Evolutionary conservation across 1,139 yeast genomes (phyloP).

Genomic region (Nakaseomyces delphensis): DNA sequence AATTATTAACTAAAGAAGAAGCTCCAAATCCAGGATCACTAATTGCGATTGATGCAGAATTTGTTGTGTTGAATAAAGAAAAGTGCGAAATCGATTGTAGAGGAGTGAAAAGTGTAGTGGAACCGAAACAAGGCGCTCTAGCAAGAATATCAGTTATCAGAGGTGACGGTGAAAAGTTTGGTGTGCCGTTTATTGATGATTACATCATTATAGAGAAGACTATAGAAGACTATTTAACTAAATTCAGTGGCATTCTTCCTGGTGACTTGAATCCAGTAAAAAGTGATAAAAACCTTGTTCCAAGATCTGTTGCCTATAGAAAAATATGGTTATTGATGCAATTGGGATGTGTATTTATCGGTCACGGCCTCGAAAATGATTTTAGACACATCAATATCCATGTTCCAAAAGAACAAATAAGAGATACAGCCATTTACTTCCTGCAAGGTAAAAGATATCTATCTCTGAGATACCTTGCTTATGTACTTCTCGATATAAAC

Average conservation of each 20-base stretch:
- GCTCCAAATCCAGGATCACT: conserved; percentile 69
- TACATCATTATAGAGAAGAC: conserved; percentile 67
- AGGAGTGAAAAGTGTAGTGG: conserved; percentile 59
- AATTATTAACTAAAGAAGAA: conserved; percentile 53
- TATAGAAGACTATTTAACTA: conserved; percentile 80
- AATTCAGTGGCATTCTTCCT: conserved; percentile 84
- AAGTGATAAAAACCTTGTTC: conserved; percentile 66
- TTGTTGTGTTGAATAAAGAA: conserved; percentile 76
- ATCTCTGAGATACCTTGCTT: conserved; percentile 83
- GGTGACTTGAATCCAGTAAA: conserved; percentile 74
- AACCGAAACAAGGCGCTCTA: conserved; percentile 68
- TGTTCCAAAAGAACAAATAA: conserved; percentile 74
- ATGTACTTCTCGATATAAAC: conserved; percentile 59
- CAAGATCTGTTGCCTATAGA: conserved; percentile 76
- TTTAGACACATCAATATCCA: conserved; percentile 87
- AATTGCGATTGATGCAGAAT: conserved; percentile 95
- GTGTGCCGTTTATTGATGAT: conserved; percentile 86
- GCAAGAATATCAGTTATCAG: conserved; percentile 86
- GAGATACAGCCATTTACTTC: conserved; percentile 81
- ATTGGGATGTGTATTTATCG: conserved; percentile 85
- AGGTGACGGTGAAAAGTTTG: conserved; percentile 59
- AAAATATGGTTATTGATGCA: conserved; percentile 82
- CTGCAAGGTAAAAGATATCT: conserved; percentile 65
- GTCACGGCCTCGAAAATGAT: conserved; percentile 88
- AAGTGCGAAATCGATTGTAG: conserved; percentile 65